Percentiles rank a stretch among this genome's conserved stretches.
phyloP scores from a whole-genome alignment of 345 rosid genomes.

The Cardamine chenopodiifolia region DNA sequence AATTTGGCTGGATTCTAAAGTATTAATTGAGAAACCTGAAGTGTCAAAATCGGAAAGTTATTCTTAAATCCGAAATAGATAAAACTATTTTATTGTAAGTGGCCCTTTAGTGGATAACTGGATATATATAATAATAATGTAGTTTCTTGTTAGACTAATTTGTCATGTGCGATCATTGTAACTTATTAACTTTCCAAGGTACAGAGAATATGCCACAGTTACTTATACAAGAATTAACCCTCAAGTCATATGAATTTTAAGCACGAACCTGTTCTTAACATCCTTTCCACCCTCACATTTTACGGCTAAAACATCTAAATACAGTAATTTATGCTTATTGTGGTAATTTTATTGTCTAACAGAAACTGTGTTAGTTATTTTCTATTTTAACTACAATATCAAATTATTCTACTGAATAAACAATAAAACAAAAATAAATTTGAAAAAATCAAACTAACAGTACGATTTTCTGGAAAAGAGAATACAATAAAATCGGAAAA shows the following conservation, averaged over 20 bases:
- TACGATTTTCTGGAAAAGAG: background rate
- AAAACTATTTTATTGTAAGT: slow-evolving; percentile 25
- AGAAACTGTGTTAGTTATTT: background rate
- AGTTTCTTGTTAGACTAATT: slow-evolving; percentile 9
- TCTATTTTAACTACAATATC: background rate
- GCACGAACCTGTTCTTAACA: background rate
- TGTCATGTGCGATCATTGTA: slow-evolving; percentile 36
- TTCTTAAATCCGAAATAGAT: slow-evolving; percentile 30
- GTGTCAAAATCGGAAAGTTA: slow-evolving; percentile 9
- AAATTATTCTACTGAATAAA: too few species aligned
- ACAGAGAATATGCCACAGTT: slow-evolving; percentile 33
- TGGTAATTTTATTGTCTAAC: background rate
- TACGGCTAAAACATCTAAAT: background rate
- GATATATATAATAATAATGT: background rate
- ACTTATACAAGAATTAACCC: slow-evolving; percentile 6
- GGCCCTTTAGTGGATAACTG: slow-evolving; percentile 36
- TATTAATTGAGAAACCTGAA: background rate
- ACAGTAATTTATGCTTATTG: background rate
- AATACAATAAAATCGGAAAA: too few species aligned
- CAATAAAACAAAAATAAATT: too few species aligned
- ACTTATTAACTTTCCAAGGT: slow-evolving; percentile 25
- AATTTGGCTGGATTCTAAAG: too few species aligned
- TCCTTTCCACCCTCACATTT: slow-evolving; percentile 9
- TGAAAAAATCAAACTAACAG: background rate
- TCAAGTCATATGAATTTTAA: background rate